phyloP scores from a whole-genome alignment of 495 filamentous ascomycete genomes.

The Friedmanniomyces simplex region DNA sequence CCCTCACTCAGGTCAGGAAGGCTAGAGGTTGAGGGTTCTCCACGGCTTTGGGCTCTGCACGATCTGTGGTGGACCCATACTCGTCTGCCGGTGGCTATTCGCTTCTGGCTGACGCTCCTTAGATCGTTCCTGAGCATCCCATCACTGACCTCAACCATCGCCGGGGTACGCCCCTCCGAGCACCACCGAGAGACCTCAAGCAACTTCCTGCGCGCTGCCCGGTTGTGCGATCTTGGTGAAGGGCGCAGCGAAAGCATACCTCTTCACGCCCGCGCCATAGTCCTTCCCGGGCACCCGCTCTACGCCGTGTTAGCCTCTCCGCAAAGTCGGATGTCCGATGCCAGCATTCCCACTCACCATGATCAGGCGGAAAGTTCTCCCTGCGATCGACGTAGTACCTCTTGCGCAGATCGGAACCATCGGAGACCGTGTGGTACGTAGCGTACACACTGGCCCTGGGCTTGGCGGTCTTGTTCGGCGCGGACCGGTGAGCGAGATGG shows the following conservation, averaged over 20 bases:
- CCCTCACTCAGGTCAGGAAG: too few relatives aligned
- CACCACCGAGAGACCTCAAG: neutral
- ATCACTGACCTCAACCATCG: neutral
- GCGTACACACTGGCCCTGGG: constrained; percentile 37
- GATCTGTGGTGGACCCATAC: too few relatives aligned
- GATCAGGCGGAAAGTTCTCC: constrained; percentile 22
- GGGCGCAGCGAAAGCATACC: constrained; percentile 11
- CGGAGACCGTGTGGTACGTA: constrained; percentile 36
- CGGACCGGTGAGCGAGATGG: constrained; percentile 38
- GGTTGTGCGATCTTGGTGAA: constrained; percentile 5
- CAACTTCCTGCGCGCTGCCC: constrained; percentile 24
- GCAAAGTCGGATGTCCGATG: too few relatives aligned
- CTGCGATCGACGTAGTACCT: constrained; percentile 36
- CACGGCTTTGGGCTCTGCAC: too few relatives aligned
- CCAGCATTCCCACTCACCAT: constrained; percentile 6
- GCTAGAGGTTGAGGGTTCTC: too few relatives aligned
- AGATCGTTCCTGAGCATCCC: neutral
- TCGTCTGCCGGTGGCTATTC: too few relatives aligned
- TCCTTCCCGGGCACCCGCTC: constrained; percentile 8
- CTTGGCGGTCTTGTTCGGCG: constrained; percentile 32
- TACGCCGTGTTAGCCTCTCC: neutral
- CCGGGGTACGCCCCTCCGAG: neutral
- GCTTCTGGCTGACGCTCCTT: too few relatives aligned
- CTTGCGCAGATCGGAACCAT: constrained; percentile 34
- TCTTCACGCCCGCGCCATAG: constrained; percentile 9